Evolutionary conservation across 1,284 basidiomycete species (phyloP), one percentile per base, ranked within the genome.

Genomic region (Ustilago cynodontis): DNA sequence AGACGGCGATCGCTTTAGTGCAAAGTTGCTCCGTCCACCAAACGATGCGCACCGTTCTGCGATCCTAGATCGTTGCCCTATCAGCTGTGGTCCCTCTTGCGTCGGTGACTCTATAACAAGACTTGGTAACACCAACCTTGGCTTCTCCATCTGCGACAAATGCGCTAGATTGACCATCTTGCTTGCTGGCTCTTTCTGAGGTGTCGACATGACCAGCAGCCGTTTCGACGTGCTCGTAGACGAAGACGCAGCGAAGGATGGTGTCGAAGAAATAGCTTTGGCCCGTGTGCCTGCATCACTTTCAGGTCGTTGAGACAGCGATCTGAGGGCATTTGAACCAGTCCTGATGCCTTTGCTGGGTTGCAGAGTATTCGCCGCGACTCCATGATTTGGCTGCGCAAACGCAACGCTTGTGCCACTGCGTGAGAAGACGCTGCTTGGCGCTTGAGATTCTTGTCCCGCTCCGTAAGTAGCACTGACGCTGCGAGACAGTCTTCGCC

Each of bases 171-270:
- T 52, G 45, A 57, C 11, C 39, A 29, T 56, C 49, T 64, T 66
- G 57, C 49, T 57, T 1, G 47, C 35, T 6, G 65, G 18, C n/a
- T 64, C 65, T 35, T 68, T 73, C 24, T 68, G 65, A 6, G 71
- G 71, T 22, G 71, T 73, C 29, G 71, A 73, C 65, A 73, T 60
- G 10, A 73, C 71, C 49, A 73, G 60, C 43, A 65, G 24, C 39
- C 65, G 61, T 52, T 60, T 63, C 8, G 60, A 66, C 8, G 24
- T 45, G 39, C 31, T 28, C 0, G 56, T 7, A 14, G 56, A 54
- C 18, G 59, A 59, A 26, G 47, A 11, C 16, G 63, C 66, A 22
- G 54, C 59, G 16, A 65, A 59, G 11, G 56, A 66, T 28, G 55
- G 35, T 55, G 41, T 59, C 7, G 47, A n/a, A 20, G 53, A 35